Conservation (phyloP, 2,329 filamentous ascomycete genomes). For the Neofusicoccum cordaticola region DNA sequence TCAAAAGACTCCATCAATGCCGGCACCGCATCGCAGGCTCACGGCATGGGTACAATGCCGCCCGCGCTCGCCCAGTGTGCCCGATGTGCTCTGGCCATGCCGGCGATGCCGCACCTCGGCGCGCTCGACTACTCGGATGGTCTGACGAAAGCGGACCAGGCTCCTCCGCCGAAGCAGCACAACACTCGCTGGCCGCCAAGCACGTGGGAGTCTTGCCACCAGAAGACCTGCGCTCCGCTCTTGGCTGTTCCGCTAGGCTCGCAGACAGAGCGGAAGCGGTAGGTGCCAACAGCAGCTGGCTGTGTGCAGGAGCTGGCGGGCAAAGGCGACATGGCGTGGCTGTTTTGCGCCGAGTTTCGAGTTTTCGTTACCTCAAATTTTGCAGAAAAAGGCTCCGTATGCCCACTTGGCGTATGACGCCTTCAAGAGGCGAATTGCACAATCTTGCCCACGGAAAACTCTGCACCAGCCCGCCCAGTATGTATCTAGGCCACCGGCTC, state of each 20-base stretch:
- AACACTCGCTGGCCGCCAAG: neutral
- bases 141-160: neutral
- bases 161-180: neutral
- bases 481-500: slow-evolving; percentile 14
- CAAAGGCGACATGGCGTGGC: slow-evolving; percentile 13
- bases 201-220: neutral
- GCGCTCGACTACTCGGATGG: neutral
- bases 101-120: neutral
- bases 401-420: slow-evolving; percentile 18
- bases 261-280: neutral
- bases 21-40: neutral
- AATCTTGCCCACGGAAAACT: slow-evolving; percentile 12
- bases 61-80: too few relatives aligned
- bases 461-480: slow-evolving; percentile 7
- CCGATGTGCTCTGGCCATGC: neutral
- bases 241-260: slow-evolving; percentile 2
- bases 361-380: slow-evolving; percentile 14
- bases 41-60: neutral
- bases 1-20: neutral
- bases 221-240: neutral
- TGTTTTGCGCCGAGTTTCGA: slow-evolving; percentile 6
- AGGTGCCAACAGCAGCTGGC: neutral
- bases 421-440: slow-evolving; percentile 16
- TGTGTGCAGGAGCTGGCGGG: neutral
- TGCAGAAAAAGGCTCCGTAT: slow-evolving; percentile 3